Evolutionary conservation across 352 stramenopile genomes (phyloP).

Genomic region (Pythium pectinolyticum): DNA sequence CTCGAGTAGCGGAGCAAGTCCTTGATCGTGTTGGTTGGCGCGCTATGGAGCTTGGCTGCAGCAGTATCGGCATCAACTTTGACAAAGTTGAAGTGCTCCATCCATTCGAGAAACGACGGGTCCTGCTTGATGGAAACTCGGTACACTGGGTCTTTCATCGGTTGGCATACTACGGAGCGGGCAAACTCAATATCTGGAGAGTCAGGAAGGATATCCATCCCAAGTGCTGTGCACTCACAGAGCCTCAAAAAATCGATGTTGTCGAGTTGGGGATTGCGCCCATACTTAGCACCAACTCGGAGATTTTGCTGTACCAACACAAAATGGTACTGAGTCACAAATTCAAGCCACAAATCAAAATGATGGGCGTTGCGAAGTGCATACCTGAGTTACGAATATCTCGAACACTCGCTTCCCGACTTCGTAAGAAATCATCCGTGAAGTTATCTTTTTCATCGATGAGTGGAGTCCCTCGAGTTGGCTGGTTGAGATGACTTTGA

Average conservation of each 20-base stretch:
- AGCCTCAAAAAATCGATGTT: neutral
- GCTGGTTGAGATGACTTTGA: neutral
- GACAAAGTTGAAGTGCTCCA: neutral
- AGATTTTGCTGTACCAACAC: neutral
- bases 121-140: neutral
- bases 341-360: neutral
- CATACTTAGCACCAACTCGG: neutral
- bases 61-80: neutral
- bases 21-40: neutral
- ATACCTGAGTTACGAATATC: neutral
- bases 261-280: neutral
- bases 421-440: neutral
- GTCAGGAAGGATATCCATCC: neutral
- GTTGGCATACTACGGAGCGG: neutral
- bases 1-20: neutral
- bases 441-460: neutral
- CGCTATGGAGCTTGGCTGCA: neutral
- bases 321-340: neutral
- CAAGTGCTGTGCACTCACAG: neutral
- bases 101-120: neutral
- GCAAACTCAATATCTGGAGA: neutral
- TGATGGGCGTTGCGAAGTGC: too few relatives aligned
- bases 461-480: constrained; percentile 2
- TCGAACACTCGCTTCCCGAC: neutral
- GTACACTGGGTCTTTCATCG: neutral